Percentiles rank a stretch among this genome's conserved stretches.
Evolutionary conservation across 495 filamentous ascomycete species (phyloP).

Genomic region (Pyronema omphalodes): DNA sequence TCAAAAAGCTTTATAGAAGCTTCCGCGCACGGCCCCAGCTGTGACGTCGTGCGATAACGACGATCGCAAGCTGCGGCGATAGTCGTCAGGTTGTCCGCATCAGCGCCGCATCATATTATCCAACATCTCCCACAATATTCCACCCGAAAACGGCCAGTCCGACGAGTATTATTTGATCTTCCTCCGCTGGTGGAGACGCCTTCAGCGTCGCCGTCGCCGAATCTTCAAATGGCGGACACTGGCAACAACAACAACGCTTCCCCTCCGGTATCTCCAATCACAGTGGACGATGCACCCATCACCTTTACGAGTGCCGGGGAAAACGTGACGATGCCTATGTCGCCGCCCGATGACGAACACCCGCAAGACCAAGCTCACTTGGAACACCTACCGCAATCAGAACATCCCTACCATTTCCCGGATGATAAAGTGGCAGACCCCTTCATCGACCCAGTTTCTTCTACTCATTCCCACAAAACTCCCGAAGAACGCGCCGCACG

Average conservation of each 20-base stretch:
- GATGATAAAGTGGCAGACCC: neutral
- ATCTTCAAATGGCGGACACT: neutral
- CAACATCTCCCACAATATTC: too few relatives aligned
- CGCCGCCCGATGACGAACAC: neutral
- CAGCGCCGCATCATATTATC: too few relatives aligned
- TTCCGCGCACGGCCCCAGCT: too few relatives aligned
- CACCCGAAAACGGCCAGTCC: neutral
- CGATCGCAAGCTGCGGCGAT: too few relatives aligned
- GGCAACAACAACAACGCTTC: neutral
- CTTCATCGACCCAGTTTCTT: neutral
- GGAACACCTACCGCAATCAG: neutral
- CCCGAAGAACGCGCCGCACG: slow-evolving; percentile 2
- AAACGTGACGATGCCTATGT: neutral
- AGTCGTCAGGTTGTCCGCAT: too few relatives aligned
- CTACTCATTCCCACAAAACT: neutral
- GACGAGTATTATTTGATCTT: neutral
- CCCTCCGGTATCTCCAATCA: neutral
- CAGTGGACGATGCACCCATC: neutral
- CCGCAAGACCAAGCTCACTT: neutral
- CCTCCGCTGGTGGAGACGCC: neutral
- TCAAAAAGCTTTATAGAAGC: too few relatives aligned
- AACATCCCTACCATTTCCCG: neutral
- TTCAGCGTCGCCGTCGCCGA: neutral
- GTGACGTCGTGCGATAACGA: too few relatives aligned
- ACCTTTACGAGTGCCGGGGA: neutral